phyloP scores from a whole-genome alignment of 495 filamentous ascomycete species.

The Hypoxylon intermedium region DNA sequence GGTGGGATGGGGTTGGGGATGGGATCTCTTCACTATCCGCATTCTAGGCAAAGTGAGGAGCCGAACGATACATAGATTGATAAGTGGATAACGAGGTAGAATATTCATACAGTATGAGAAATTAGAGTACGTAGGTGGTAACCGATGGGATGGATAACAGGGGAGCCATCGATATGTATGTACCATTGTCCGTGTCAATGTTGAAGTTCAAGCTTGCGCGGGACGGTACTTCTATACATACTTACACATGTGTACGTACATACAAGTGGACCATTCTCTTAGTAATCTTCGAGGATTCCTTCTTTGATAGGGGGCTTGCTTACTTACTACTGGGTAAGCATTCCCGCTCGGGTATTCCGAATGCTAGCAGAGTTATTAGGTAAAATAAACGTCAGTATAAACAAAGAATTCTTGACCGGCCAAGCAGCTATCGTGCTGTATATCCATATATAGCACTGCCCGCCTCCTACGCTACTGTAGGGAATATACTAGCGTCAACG shows the following conservation, averaged over 20 bases:
- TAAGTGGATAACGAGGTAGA: too few relatives aligned
- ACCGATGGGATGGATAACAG: constrained; percentile 41
- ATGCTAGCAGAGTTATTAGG: constrained; percentile 1
- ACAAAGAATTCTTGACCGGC: constrained; percentile 15
- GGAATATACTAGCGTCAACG: neutral
- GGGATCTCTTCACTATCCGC: constrained; percentile 16
- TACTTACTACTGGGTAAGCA: neutral
- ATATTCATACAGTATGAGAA: too few relatives aligned
- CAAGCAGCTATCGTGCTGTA: constrained; percentile 24
- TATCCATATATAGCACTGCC: constrained; percentile 1
- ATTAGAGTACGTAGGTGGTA: constrained; percentile 11
- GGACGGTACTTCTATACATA: constrained; percentile 5
- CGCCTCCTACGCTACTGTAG: neutral
- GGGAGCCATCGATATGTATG: constrained; percentile 7
- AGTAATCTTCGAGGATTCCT: neutral
- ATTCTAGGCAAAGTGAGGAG: constrained; percentile 9
- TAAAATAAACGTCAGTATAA: constrained; percentile 7
- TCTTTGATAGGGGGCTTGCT: too few relatives aligned
- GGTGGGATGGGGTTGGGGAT: neutral
- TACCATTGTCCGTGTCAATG: neutral
- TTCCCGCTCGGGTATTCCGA: constrained; percentile 30
- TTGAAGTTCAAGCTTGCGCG: too few relatives aligned
- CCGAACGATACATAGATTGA: neutral
- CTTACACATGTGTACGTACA: neutral
- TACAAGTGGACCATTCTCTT: neutral